A percentile compares a stretch with the other conserved stretches of the same genome.
phyloP scores from a whole-genome alignment of 2,329 filamentous ascomycete genomes.

The Scedosporium apiospermum region DNA sequence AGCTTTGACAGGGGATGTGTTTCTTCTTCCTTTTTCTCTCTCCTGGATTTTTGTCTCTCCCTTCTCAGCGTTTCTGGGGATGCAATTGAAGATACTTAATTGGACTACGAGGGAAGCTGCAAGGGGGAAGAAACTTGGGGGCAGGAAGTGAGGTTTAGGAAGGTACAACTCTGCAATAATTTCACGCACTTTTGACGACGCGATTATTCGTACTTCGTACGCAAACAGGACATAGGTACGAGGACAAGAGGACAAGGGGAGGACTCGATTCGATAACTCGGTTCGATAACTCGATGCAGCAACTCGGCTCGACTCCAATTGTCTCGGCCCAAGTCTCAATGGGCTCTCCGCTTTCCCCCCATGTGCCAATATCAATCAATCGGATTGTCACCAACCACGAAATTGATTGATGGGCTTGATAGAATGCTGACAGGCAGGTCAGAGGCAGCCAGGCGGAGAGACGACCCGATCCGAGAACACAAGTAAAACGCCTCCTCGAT shows the following conservation, averaged over 20 bases:
- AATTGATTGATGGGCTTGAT: background rate
- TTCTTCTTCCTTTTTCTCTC: background rate
- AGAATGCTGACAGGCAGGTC: background rate
- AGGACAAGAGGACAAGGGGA: background rate
- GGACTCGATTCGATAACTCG: background rate
- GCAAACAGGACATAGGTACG: background rate
- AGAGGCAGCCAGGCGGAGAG: background rate
- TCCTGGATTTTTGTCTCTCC: no score
- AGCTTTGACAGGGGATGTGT: background rate
- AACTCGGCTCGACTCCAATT: no score
- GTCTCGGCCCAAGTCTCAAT: background rate
- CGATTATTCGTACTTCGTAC: no score
- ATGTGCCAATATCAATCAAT: background rate
- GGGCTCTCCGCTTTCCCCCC: background rate
- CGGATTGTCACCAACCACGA: background rate
- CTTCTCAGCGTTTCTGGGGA: background rate
- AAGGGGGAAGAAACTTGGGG: background rate
- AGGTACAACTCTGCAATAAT: background rate
- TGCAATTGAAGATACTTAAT: background rate
- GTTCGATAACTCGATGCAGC: no score
- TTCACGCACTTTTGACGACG: background rate
- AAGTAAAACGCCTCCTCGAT: no score
- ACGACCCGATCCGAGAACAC: no score
- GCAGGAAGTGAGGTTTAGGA: background rate
- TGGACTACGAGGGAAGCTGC: background rate